These are phyloP conservation scores for Tilletia horrida DNA, from an alignment of 1,284 basidiomycete genomes.

Conservation along the genomic window DNA sequence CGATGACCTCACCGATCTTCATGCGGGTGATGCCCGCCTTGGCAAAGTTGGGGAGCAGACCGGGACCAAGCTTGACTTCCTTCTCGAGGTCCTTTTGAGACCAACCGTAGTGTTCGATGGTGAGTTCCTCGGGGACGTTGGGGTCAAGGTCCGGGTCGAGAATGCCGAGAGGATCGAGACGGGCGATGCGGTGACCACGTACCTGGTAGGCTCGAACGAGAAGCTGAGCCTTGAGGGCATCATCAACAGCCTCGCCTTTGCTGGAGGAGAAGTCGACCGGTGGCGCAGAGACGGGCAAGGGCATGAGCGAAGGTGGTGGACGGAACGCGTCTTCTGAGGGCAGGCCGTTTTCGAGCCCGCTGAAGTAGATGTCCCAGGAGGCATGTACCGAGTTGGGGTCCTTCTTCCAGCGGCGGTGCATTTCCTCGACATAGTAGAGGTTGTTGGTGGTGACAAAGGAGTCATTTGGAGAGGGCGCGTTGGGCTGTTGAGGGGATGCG, in stretches of 20 bases:
- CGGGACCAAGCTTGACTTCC: constrained; percentile 88
- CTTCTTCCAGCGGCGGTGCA: constrained; percentile 56
- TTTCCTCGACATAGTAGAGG: constrained; percentile 89
- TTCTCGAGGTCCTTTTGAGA: constrained; percentile 88
- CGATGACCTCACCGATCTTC: constrained; percentile 87
- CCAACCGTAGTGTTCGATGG: constrained; percentile 71
- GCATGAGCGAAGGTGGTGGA: constrained; percentile 67
- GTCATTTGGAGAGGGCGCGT: constrained; percentile 43
- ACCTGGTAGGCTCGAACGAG: constrained; percentile 91
- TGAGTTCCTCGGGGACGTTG: constrained; percentile 47
- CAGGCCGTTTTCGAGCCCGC: constrained; percentile 84
- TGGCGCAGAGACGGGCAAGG: constrained; percentile 74
- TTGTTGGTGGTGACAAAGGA: constrained; percentile 66
- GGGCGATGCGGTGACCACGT: constrained; percentile 91
- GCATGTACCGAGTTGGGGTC: constrained; percentile 85
- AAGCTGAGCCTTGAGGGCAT: constrained; percentile 79
- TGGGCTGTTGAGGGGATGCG: constrained; percentile 35
- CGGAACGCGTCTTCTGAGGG: constrained; percentile 78
- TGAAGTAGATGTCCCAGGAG: constrained; percentile 94
- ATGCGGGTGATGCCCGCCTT: constrained; percentile 81
- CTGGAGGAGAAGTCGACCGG: constrained; percentile 67
- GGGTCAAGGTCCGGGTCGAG: constrained; percentile 73
- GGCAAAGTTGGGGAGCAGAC: constrained; percentile 87
- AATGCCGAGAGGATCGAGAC: constrained; percentile 92
- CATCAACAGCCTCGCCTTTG: constrained; percentile 71